These are phyloP conservation scores for Pythium guiyangense DNA, from an alignment of 352 stramenopile genomes.

Conservation along the genomic window DNA sequence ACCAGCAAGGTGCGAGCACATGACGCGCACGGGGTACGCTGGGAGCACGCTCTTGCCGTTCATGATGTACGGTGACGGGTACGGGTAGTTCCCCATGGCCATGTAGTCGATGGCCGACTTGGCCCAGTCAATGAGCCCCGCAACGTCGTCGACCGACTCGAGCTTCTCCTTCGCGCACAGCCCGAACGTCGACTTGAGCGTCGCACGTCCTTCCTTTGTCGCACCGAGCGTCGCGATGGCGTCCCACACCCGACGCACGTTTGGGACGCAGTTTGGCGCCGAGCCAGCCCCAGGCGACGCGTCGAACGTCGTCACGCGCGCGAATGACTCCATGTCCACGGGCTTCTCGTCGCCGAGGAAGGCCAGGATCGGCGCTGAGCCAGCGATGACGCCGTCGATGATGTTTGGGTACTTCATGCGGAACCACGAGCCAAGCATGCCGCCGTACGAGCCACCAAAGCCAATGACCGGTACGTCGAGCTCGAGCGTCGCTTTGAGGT, in stretches of 20 bases:
- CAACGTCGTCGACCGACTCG: constrained; percentile 37
- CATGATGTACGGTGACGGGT: constrained; percentile 93
- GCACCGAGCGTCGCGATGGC: constrained; percentile 48
- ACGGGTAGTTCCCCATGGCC: constrained; percentile 96
- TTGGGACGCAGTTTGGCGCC: constrained; percentile 60
- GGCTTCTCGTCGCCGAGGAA: constrained; percentile 58
- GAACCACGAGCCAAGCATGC: constrained; percentile 92
- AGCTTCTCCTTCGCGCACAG: constrained; percentile 54
- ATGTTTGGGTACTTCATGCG: constrained; percentile 91
- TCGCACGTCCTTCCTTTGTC: constrained; percentile 38
- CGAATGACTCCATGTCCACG: constrained; percentile 66
- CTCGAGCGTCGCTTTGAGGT: constrained; percentile 43
- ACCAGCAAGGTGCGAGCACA: constrained; percentile 64
- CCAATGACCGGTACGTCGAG: constrained; percentile 74
- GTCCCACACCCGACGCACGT: constrained; percentile 67
- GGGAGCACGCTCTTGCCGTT: constrained; percentile 83
- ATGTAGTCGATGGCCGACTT: constrained; percentile 89
- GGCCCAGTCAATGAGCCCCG: constrained; percentile 51
- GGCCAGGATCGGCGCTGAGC: constrained; percentile 83
- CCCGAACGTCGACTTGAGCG: constrained; percentile 33
- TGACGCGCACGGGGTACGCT: constrained; percentile 86
- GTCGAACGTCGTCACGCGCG: constrained; percentile 51
- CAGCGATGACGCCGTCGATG: constrained; percentile 88
- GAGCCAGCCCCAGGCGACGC: constrained; percentile 64
- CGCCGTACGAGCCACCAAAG: constrained; percentile 92